Base-by-base conservation (phyloP, 768 basidiomycete genomes). In the Leccinum longicurvipes region DNA sequence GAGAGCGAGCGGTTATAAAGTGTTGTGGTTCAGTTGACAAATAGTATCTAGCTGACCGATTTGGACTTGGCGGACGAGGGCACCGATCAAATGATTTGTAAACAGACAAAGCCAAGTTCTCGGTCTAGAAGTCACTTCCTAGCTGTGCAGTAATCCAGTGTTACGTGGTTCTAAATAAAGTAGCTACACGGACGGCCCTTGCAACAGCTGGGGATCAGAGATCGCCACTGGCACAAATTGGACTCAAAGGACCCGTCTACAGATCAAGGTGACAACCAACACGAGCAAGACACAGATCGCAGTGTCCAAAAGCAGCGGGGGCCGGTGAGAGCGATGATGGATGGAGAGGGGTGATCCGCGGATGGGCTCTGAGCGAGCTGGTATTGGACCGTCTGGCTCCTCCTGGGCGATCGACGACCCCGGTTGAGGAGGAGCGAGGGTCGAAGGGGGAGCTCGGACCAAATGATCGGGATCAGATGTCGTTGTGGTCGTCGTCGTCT, bases 211-310 rank as follows among this genome's bases (percentile, higher is more conserved):
- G 34, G 54, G 51, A 58, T 58, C 47, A 64, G 49, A 68, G 63
- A 67, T 68, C 59, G 53, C 49, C 58, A 6, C 39, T 50, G n/a
- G n/a, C n/a, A n/a, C n/a, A n/a, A n/a, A n/a, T n/a, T n/a, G n/a
- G n/a, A n/a, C 56, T 73, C 68, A 80, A 56, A 80, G 60, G 54
- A 80, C 71, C 66, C 87, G 77, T 56, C 85, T 79, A 62, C 81
- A 87, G 47, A 91, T 74, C 41, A 92, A 77, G 31, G 82, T 84
- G 63, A 86, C 80, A 47, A 85, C 78, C 55, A 91, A 71, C 14
- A 86, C 84, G 10, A 91, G 73, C 21, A 89, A 74, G 47, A 91
- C 76, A 67, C 86, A 85, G 57, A 92, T 91, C 27, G 84, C 83
- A 11, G 82, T 82, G 69, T 91, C 90, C 29, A 92, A 74, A 23